phyloP scores from a whole-genome alignment of 176 grass and related monocot species.

The Aegilops bicornis region DNA sequence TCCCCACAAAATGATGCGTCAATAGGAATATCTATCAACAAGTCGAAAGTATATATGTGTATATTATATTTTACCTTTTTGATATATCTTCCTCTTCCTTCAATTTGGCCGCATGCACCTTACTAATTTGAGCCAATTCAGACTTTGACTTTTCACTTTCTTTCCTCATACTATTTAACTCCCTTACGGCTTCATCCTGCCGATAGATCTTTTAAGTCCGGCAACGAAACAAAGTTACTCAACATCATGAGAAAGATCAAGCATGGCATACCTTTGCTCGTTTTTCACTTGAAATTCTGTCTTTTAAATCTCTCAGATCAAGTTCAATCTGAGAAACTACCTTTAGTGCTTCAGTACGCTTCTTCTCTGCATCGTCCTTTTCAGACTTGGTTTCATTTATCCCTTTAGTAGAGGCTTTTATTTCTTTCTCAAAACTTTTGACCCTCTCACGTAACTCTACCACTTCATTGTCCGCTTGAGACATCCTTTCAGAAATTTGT shows the following conservation, averaged over 20 bases:
- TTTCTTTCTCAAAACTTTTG: conserved; percentile 80
- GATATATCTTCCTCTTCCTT: conserved; percentile 90
- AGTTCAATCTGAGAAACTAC: conserved; percentile 83
- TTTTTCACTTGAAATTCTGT: conserved; percentile 68
- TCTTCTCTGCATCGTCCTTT: conserved; percentile 83
- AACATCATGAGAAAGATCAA: conserved; percentile 25
- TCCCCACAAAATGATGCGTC: conserved; percentile 25
- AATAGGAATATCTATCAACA: conserved; percentile 9
- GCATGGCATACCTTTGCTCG: conserved; percentile 72
- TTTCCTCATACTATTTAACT: conserved; percentile 69
- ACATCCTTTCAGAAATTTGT: conserved; percentile 80
- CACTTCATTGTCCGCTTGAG: conserved; percentile 77
- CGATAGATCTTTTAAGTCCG: conserved; percentile 24
- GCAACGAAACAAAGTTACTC: conserved; percentile 3
- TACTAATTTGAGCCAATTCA: conserved; percentile 80
- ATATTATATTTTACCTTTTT: conserved; percentile 68
- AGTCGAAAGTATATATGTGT: not conserved
- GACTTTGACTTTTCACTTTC: conserved; percentile 91
- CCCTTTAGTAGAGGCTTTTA: conserved; percentile 76
- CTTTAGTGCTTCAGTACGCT: conserved; percentile 74
- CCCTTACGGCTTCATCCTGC: conserved; percentile 79
- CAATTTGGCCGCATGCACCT: conserved; percentile 68
- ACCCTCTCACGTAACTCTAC: conserved; percentile 74
- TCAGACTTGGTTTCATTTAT: conserved; percentile 72
- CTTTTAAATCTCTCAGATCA: conserved; percentile 92